Evolutionary conservation across 2,329 filamentous ascomycete genomes (phyloP).

Genomic region (Claviceps pusilla): DNA sequence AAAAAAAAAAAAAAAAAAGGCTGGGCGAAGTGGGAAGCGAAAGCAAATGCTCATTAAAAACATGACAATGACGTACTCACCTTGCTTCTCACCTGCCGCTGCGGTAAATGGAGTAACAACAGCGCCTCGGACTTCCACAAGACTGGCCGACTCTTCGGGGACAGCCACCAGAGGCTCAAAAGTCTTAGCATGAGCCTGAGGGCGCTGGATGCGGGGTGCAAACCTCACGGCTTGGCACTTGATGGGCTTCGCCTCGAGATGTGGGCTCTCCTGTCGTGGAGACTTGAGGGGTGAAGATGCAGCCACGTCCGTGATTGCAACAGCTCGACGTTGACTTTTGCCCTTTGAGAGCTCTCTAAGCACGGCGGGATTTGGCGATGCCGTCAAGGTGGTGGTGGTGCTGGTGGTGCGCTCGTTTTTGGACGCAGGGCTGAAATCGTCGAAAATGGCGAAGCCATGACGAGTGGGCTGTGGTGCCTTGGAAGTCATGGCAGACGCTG

Average conservation of each 20-base stretch:
- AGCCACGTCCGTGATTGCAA: background rate
- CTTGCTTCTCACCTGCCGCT: background rate
- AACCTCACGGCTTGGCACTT: constrained; percentile 8
- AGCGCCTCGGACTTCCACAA: background rate
- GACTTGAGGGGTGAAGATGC: constrained; percentile 2
- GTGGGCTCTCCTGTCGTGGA: background rate
- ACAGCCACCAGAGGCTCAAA: constrained; percentile 21
- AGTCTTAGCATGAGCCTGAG: constrained; percentile 16
- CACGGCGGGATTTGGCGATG: background rate
- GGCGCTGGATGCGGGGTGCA: constrained; percentile 14
- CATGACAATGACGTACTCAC: background rate
- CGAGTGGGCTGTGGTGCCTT: background rate
- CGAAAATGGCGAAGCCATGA: constrained; percentile 3
- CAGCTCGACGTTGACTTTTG: constrained; percentile 1
- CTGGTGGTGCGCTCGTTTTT: background rate
- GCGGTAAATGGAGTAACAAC: background rate
- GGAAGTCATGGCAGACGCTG: background rate
- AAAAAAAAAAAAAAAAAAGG: background rate
- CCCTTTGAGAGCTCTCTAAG: constrained; percentile 4
- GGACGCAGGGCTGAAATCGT: background rate
- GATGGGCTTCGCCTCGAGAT: constrained; percentile 5
- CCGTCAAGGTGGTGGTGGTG: no score
- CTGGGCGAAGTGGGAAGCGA: background rate
- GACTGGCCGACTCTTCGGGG: constrained; percentile 14
- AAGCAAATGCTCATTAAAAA: background rate